A percentile compares a stretch with the other conserved stretches of the same genome.
Evolutionary conservation across 148 eudicot species (phyloP).

Genomic region (Dysphania ambrosioides): DNA sequence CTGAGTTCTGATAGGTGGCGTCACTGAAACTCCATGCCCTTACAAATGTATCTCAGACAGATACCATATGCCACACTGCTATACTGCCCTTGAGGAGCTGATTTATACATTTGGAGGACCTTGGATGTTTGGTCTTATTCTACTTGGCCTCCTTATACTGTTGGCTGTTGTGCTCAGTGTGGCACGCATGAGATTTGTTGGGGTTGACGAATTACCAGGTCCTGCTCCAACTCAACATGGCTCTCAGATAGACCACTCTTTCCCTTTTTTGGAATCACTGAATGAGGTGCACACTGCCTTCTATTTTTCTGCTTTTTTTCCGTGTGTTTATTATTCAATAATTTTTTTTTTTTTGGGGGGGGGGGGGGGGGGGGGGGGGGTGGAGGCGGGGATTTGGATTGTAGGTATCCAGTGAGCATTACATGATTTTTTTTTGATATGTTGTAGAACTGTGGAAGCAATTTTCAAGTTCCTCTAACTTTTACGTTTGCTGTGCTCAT

Average conservation of each 20-base stretch:
- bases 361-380: background rate
- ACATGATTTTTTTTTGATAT: too few species aligned
- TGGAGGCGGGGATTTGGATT: background rate
- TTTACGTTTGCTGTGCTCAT: constrained; percentile 5
- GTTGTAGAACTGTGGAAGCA: background rate
- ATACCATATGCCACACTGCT: constrained; percentile 91
- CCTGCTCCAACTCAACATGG: constrained; percentile 89
- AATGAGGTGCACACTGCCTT: constrained; percentile 59
- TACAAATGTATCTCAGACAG: constrained; percentile 80
- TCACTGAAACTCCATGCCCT: constrained; percentile 88
- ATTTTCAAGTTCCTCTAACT: background rate
- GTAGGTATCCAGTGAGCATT: background rate
- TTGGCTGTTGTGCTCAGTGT: constrained; percentile 92
- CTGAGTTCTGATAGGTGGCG: constrained; percentile 60
- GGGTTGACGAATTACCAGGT: constrained; percentile 75
- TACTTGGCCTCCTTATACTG: constrained; percentile 72
- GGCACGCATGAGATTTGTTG: constrained; percentile 91
- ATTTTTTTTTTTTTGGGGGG: too few species aligned
- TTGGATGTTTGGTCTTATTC: constrained; percentile 84
- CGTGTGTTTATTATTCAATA: too few species aligned
- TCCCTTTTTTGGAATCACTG: constrained; percentile 95
- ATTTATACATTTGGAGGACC: constrained; percentile 97
- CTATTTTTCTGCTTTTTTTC: too few species aligned
- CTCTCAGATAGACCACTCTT: constrained; percentile 93
- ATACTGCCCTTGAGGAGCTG: constrained; percentile 91